Conservation (phyloP, 257 asterid genomes). For the Thymus mandschuricus region DNA sequence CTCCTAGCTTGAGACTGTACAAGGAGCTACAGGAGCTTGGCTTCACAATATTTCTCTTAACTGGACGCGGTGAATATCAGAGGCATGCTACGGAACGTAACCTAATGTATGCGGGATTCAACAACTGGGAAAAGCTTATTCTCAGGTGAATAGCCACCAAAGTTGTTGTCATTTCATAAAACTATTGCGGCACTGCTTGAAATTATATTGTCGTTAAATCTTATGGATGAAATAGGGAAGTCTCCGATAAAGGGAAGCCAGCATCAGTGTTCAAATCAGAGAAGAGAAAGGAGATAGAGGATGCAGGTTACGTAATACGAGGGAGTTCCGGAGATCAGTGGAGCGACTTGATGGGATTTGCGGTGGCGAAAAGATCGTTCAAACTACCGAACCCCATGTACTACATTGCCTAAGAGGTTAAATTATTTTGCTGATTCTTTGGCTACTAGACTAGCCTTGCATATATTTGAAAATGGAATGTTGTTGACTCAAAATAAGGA, state of each 20-base stretch:
- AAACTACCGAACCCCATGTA: conserved; percentile 87
- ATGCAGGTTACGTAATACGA: conserved; percentile 70
- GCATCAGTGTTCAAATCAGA: conserved; percentile 74
- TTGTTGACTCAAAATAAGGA: background rate
- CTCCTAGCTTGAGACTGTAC: conserved; percentile 73
- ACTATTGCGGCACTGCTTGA: background rate
- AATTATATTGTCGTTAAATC: background rate
- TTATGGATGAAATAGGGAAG: conserved; percentile 55
- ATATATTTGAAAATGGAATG: background rate
- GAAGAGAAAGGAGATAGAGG: conserved; percentile 76
- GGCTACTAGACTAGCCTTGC: conserved; percentile 3
- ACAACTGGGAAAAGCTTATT: conserved; percentile 77
- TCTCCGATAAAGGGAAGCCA: conserved; percentile 55
- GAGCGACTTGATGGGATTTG: conserved; percentile 81
- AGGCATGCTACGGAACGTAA: conserved; percentile 69
- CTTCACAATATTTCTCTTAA: conserved; percentile 65
- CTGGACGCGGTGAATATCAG: conserved; percentile 76
- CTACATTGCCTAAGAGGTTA: conserved; percentile 45
- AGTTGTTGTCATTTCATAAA: background rate
- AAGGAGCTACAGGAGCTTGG: conserved; percentile 62
- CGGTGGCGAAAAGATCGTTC: conserved; percentile 72
- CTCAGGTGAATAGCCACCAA: conserved; percentile 55
- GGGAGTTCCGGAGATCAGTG: conserved; percentile 95
- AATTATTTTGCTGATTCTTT: background rate
- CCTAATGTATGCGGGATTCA: conserved; percentile 61